phyloP scores from a whole-genome alignment of 495 filamentous ascomycete genomes.

The Ramalina peruviana region DNA sequence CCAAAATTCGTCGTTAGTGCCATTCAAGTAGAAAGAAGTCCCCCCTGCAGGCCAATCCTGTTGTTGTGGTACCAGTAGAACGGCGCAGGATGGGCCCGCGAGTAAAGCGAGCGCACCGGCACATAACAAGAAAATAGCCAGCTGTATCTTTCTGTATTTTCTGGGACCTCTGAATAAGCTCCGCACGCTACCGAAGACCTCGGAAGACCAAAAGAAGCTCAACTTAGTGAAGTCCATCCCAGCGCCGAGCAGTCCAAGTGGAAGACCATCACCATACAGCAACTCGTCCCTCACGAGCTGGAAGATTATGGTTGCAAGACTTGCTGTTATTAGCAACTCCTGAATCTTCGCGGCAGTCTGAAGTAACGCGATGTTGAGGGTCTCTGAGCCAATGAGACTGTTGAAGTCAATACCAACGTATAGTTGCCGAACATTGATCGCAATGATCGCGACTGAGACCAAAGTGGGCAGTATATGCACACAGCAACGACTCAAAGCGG shows the following conservation, averaged over 20 bases:
- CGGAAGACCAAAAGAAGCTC: slow-evolving; percentile 14
- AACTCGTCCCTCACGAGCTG: slow-evolving; percentile 14
- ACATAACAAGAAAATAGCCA: background rate
- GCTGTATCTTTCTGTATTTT: slow-evolving; percentile 2
- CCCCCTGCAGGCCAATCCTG: slow-evolving; percentile 14
- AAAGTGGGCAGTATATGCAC: slow-evolving; percentile 12
- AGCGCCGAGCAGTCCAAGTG: slow-evolving; percentile 12
- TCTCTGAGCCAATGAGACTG: slow-evolving; percentile 7
- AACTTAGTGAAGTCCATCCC: slow-evolving; percentile 11
- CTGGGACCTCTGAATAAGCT: background rate
- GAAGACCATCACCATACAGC: slow-evolving; percentile 14
- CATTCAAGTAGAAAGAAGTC: slow-evolving; percentile 9
- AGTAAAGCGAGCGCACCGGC: slow-evolving; percentile 8
- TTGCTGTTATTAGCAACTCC: slow-evolving; percentile 13
- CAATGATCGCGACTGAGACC: slow-evolving; percentile 9
- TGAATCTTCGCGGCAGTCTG: slow-evolving; percentile 15
- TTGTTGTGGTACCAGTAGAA: slow-evolving; percentile 10
- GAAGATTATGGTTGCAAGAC: slow-evolving; percentile 9
- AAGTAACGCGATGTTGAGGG: slow-evolving; percentile 13
- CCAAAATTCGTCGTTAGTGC: slow-evolving; percentile 10
- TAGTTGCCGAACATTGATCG: slow-evolving; percentile 6
- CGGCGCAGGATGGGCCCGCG: slow-evolving; percentile 12
- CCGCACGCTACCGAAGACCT: slow-evolving; percentile 1
- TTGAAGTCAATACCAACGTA: slow-evolving; percentile 12
- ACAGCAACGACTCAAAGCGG: slow-evolving; percentile 7